phyloP scores from a whole-genome alignment of 805 yeast genomes.

The Monosporozyma solicola region DNA sequence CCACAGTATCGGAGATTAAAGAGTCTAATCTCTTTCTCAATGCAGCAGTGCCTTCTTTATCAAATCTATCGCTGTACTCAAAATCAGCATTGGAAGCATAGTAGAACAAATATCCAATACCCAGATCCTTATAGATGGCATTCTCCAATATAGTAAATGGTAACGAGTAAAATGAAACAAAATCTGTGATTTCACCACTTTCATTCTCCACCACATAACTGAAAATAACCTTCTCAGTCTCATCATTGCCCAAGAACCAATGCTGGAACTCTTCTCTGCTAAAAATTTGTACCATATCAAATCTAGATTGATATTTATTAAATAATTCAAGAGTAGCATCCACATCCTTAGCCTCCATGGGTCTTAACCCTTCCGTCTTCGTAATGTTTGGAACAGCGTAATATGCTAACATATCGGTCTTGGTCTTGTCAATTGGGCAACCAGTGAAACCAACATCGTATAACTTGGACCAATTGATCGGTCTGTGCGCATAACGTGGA shows the following conservation, averaged over 20 bases:
- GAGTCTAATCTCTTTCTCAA: conserved; percentile 51
- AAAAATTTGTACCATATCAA: conserved; percentile 65
- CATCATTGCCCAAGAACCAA: conserved; percentile 62
- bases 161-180: conserved; percentile 78
- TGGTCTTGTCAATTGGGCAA: conserved; percentile 62
- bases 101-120: conserved; percentile 83
- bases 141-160: conserved; percentile 78
- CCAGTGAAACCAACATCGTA: conserved; percentile 85
- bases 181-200: conserved; percentile 66
- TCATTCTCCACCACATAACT: conserved; percentile 63
- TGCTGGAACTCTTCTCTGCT: conserved; percentile 52
- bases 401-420: conserved; percentile 61
- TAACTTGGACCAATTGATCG: conserved; percentile 83
- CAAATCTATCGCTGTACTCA: conserved; percentile 31
- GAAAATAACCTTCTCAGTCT: conserved; percentile 47
- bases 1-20: conserved; percentile 65
- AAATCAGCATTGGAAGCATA: conserved; percentile 69
- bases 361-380: conserved; percentile 41
- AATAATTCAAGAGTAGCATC: conserved; percentile 55
- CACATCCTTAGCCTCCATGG: conserved; percentile 51
- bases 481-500: conserved; percentile 88
- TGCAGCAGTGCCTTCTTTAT: conserved; percentile 32
- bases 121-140: conserved; percentile 53
- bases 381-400: conserved; percentile 51
- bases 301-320: conserved; percentile 53